These are phyloP conservation scores for Fusarium paranaense DNA, from an alignment of 2,329 filamentous ascomycete species.

Conservation along the genomic window DNA sequence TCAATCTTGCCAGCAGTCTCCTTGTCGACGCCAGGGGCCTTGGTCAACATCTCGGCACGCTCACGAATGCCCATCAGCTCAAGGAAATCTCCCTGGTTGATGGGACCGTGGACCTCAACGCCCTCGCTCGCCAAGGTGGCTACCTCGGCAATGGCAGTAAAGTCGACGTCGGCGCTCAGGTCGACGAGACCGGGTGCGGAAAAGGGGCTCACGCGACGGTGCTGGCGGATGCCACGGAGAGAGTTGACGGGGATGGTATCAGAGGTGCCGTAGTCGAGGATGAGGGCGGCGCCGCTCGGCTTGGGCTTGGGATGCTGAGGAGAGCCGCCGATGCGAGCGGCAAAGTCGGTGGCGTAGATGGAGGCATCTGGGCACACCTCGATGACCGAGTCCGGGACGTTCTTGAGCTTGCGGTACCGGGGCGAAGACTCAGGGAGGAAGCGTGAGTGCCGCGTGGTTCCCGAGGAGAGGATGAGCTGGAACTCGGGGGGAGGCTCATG, in stretches of 20 bases:
- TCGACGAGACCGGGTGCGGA: slow-evolving; percentile 84
- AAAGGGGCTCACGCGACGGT: slow-evolving; percentile 83
- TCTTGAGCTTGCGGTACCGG: slow-evolving; percentile 81
- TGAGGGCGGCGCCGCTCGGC: slow-evolving; percentile 88
- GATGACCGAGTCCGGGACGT: slow-evolving; percentile 76
- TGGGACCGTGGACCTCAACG: slow-evolving; percentile 92
- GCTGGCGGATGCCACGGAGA: slow-evolving; percentile 85
- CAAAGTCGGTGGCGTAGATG: slow-evolving; percentile 84
- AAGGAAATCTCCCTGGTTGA: slow-evolving; percentile 86
- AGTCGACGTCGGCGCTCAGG: slow-evolving; percentile 93
- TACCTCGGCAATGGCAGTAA: slow-evolving; percentile 84
- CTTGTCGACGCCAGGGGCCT: slow-evolving; percentile 53
- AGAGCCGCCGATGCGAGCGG: slow-evolving; percentile 82
- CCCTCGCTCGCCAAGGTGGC: slow-evolving; percentile 80
- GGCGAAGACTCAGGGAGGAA: slow-evolving; percentile 86
- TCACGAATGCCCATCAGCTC: slow-evolving; percentile 84
- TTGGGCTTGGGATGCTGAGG: slow-evolving; percentile 63
- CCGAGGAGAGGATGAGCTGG: slow-evolving; percentile 81
- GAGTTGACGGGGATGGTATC: slow-evolving; percentile 87
- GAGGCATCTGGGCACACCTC: slow-evolving; percentile 92
- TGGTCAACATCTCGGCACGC: slow-evolving; percentile 76
- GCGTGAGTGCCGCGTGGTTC: slow-evolving; percentile 82
- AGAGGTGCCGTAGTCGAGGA: slow-evolving; percentile 92
- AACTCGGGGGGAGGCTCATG: slow-evolving; percentile 79
- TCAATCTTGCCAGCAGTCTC: slow-evolving; percentile 72